Evolutionary conservation across 2,329 filamentous ascomycete species (phyloP), one percentile per base, ranked within the genome.

Genomic region (Pseudogymnoascus sp.): DNA sequence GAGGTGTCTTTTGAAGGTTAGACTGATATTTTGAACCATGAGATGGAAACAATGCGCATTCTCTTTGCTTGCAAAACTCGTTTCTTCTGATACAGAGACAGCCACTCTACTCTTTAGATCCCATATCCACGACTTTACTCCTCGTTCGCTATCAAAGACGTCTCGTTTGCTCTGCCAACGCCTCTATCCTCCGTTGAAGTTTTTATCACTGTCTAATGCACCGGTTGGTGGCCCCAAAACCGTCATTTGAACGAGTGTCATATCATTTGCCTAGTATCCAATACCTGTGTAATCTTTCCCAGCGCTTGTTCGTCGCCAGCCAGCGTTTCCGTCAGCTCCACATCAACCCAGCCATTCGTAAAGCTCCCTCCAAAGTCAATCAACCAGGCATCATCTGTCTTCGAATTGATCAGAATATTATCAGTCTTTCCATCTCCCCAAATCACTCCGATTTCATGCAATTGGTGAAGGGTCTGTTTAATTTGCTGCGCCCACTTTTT

Each of bases 371-470:
- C 68, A 64, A 72, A 71, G 66, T 72, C 67, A 63, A 70, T 50
- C 37, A 71, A 31, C 61, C 63, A 70, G 19, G 56, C 61, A 64
- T 68, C 64, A 63, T 70, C 63, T 15, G 59, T 67, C 11, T 65
- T 60, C 23, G 26, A 44, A 50, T 67, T 61, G 59, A 71, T 63
- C 60, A 71, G 66, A 29, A 70, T 66, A 63, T 70, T 71, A n/a
- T 67, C 63, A 26, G 66, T 50, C 62, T 70, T 70, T n/a, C 64
- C 69, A 67, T 72, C 68, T n/a, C 68, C 66, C 70, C 67, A 71
- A 10, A 68, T 59, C 6, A 71, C 62, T 7, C 60, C 67, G 62
- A 66, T 63, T 56, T 64, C 61, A 64, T 71, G 69, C 37, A 71
- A 61, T 29, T 61, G 37, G 44, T 63, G 46, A 46, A 71, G 50